Conservation (phyloP, 2,329 filamentous ascomycete species). For the Paecilomyces sp. region DNA sequence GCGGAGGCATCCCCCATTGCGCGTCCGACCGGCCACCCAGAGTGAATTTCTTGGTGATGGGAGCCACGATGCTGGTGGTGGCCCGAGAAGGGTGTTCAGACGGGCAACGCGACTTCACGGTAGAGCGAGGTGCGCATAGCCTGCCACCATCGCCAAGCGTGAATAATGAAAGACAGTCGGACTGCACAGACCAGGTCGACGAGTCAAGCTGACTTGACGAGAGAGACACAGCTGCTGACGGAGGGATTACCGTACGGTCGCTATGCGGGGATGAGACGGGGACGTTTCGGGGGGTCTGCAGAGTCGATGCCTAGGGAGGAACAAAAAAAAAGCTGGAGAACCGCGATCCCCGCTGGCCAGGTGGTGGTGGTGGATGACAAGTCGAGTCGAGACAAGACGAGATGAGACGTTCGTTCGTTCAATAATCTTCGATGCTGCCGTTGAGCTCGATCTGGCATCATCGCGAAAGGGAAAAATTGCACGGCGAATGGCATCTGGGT, state of each 20-base stretch:
- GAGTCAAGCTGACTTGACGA: not conserved
- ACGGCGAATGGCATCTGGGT: slow-evolving; percentile 5
- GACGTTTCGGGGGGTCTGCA: not conserved
- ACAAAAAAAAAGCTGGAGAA: not conserved
- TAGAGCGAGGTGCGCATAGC: slow-evolving; percentile 5
- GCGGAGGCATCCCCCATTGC: slow-evolving; percentile 51
- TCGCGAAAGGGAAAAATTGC: slow-evolving; percentile 4
- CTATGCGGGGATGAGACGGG: not conserved
- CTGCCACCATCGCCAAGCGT: not conserved
- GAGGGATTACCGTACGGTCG: not conserved
- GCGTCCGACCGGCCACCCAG: slow-evolving; percentile 30
- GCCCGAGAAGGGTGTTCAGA: slow-evolving; percentile 3
- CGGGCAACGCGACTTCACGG: not conserved
- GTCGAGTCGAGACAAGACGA: slow-evolving; percentile 1
- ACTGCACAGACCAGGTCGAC: not conserved
- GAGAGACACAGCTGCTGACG: not conserved
- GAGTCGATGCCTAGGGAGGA: not conserved
- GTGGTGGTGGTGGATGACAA: not conserved
- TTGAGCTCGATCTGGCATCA: slow-evolving; percentile 5
- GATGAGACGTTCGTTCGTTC: not conserved
- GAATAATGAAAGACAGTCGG: not conserved
- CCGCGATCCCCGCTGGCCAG: not conserved
- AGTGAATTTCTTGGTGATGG: slow-evolving; percentile 23
- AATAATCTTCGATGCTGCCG: not conserved
- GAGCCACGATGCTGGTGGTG: slow-evolving; percentile 26